phyloP scores from a whole-genome alignment of 768 basidiomycete species.

The Suillus decipiens region DNA sequence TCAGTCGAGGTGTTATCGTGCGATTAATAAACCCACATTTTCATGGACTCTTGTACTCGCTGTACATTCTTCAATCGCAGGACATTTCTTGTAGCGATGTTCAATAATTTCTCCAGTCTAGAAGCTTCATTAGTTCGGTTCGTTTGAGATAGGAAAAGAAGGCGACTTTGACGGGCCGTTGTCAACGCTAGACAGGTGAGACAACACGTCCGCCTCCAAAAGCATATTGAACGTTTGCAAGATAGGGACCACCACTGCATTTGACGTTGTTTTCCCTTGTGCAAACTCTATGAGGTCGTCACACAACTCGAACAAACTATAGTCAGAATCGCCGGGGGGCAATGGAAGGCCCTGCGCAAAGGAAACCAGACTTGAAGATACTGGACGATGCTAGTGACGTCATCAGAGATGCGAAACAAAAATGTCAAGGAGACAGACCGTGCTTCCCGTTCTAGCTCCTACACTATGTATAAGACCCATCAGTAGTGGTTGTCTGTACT shows the following conservation, averaged over 20 bases:
- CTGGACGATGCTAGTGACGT: conserved; percentile 62
- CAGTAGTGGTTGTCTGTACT: conserved; percentile 65
- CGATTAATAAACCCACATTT: conserved; percentile 57
- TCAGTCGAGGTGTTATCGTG: conserved; percentile 18
- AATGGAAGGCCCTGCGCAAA: conserved; percentile 60
- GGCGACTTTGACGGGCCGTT: conserved; percentile 56
- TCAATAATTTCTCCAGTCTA: conserved; percentile 58
- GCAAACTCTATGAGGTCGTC: conserved; percentile 59
- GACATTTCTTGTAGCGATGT: conserved; percentile 62
- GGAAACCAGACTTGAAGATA: conserved; percentile 57
- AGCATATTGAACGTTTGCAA: conserved; percentile 75
- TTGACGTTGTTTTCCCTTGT: conserved; percentile 55
- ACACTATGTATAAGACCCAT: conserved; percentile 77
- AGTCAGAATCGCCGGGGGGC: conserved; percentile 32
- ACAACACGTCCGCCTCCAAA: conserved; percentile 66
- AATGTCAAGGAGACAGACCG: conserved; percentile 50
- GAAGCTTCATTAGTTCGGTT: conserved; percentile 11
- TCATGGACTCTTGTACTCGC: conserved; percentile 80
- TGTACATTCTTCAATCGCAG: conserved; percentile 79
- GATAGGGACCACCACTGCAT: conserved; percentile 79
- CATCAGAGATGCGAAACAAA: conserved; percentile 18
- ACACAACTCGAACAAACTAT: conserved; percentile 53
- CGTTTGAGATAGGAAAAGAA: conserved; percentile 14
- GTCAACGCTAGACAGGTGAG: conserved; percentile 44
- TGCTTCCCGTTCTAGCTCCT: conserved; percentile 82